Percentiles rank a stretch among this genome's conserved stretches.
phyloP scores from a whole-genome alignment of 352 stramenopile genomes.

The Aphanomyces astaci region DNA sequence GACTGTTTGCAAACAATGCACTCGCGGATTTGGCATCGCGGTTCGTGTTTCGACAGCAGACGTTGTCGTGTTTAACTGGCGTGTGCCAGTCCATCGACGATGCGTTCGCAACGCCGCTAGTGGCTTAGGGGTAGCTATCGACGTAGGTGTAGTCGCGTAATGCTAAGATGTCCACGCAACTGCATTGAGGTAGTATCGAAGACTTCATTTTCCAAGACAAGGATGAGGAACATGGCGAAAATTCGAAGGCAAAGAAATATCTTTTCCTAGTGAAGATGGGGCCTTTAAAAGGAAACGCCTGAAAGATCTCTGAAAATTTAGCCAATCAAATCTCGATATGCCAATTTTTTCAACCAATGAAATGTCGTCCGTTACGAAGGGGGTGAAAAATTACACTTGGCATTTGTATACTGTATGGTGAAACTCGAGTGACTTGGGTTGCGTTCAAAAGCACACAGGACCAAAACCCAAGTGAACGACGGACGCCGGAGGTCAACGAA shows the following conservation, averaged over 20 bases:
- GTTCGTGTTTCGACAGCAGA: constrained; percentile 70
- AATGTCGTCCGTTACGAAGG: constrained; percentile 10
- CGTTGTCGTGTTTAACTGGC: constrained; percentile 46
- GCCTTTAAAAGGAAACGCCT: constrained; percentile 11
- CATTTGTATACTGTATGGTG: constrained; percentile 5
- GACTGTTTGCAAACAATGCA: constrained; percentile 57
- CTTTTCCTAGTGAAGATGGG: neutral
- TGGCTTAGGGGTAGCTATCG: no score
- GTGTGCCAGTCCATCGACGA: constrained; percentile 65
- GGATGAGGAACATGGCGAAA: neutral
- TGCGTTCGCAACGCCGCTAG: constrained; percentile 34
- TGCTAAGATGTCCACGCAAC: no score
- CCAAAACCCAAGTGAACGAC: neutral
- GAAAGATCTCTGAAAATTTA: constrained; percentile 8
- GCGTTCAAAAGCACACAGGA: constrained; percentile 4
- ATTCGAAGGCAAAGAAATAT: constrained; percentile 12
- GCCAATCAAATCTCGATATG: neutral
- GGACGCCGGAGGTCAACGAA: neutral
- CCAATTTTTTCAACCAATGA: constrained; percentile 19
- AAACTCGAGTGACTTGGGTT: constrained; percentile 11
- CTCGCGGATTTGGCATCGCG: constrained; percentile 60
- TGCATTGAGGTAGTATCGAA: no score
- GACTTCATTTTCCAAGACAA: no score
- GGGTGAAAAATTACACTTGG: neutral
- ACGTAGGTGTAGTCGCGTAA: no score